phyloP scores from a whole-genome alignment of 2,329 filamentous ascomycete species.

The Exophiala spinifera region DNA sequence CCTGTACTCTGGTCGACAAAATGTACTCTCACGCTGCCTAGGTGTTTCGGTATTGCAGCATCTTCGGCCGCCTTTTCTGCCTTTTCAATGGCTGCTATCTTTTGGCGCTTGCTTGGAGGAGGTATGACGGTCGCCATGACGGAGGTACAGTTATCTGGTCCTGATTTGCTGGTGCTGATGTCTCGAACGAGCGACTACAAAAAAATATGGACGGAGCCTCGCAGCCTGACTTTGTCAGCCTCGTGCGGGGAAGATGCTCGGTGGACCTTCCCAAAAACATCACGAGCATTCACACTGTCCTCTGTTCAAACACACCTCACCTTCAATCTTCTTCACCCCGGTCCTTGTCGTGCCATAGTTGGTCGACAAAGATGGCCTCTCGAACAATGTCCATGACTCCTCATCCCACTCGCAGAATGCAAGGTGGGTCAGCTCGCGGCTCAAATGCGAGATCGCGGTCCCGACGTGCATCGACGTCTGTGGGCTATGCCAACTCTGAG shows the following conservation, averaged over 20 bases:
- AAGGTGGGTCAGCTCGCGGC: neutral
- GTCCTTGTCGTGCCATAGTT: neutral
- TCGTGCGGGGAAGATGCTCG: constrained; percentile 11
- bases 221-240: constrained; percentile 6
- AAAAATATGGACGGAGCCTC: constrained; percentile 9
- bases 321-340: neutral
- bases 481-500: constrained; percentile 59
- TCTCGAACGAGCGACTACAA: neutral
- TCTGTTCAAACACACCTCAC: too few species aligned
- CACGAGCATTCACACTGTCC: too few species aligned
- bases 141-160: neutral
- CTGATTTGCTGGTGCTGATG: neutral
- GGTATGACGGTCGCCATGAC: constrained; percentile 76
- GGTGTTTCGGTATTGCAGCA: constrained; percentile 60
- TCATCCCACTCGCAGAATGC: neutral
- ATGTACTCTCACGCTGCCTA: constrained; percentile 77
- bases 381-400: neutral
- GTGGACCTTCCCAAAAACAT: constrained; percentile 8
- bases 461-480: constrained; percentile 51
- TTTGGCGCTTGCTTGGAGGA: constrained; percentile 86
- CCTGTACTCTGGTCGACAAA: constrained; percentile 79
- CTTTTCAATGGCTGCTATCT: constrained; percentile 68
- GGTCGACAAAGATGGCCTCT: neutral
- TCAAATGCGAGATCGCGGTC: constrained; percentile 35
- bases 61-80: constrained; percentile 74